phyloP scores from a whole-genome alignment of 768 basidiomycete genomes.

The Hygrophorus russula region DNA sequence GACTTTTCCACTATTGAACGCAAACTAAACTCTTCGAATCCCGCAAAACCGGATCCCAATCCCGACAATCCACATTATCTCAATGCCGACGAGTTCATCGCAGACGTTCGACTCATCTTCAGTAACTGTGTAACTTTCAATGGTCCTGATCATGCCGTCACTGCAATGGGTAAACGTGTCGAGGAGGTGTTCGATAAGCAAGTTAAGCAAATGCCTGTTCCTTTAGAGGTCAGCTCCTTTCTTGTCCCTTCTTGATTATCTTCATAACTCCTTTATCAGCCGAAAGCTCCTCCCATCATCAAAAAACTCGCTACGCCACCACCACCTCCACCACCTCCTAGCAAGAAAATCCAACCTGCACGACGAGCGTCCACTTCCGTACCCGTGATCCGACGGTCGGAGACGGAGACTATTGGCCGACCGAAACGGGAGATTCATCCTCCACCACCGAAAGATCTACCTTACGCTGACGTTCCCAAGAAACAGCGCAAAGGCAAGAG shows the following conservation, averaged over 20 bases:
- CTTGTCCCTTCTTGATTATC: constrained; percentile 4
- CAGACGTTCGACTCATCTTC: constrained; percentile 82
- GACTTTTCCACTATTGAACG: constrained; percentile 88
- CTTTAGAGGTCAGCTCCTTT: constrained; percentile 51
- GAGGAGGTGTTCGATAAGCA: constrained; percentile 84
- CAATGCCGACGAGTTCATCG: constrained; percentile 68
- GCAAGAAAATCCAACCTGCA: constrained; percentile 10
- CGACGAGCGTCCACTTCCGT: constrained; percentile 54
- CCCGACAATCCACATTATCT: constrained; percentile 64
- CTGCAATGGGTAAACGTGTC: constrained; percentile 69
- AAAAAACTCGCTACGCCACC: constrained; percentile 41
- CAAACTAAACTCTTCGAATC: constrained; percentile 74
- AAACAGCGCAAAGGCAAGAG: constrained; percentile 54
- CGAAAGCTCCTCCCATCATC: constrained; percentile 29
- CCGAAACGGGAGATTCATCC: constrained; percentile 98
- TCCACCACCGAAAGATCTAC: constrained; percentile 83
- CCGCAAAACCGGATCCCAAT: constrained; percentile 63
- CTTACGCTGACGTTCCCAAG: constrained; percentile 70
- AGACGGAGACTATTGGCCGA: constrained; percentile 49
- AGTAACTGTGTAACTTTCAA: constrained; percentile 88
- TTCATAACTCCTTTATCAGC: constrained; percentile 11
- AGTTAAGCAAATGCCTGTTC: constrained; percentile 70
- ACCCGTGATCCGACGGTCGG: constrained; percentile 75
- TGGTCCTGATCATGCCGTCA: constrained; percentile 77
- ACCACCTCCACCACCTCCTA: constrained; percentile 33